These are phyloP conservation scores for Debaryomycetaceae sp. DNA, from an alignment of 1,139 yeast species.

Conservation along the genomic window DNA sequence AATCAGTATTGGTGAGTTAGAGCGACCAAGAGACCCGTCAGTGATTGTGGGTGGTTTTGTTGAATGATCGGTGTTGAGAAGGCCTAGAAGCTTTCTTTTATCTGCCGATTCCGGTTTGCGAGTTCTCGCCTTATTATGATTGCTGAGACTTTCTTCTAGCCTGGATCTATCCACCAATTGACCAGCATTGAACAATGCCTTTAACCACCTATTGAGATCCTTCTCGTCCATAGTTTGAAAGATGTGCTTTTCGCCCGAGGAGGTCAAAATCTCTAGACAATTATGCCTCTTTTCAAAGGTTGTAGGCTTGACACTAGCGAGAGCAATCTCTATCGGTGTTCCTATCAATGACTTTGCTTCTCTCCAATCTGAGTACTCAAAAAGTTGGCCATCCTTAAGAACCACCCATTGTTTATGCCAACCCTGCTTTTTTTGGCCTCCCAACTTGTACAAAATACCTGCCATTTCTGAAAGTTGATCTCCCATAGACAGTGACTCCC, in stretches of 20 bases:
- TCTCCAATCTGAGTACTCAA: constrained; percentile 82
- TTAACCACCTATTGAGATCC: constrained; percentile 71
- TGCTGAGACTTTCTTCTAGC: constrained; percentile 10
- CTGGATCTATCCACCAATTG: constrained; percentile 32
- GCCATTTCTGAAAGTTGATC: constrained; percentile 33
- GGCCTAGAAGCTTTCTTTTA: constrained; percentile 8
- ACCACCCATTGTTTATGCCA: constrained; percentile 95
- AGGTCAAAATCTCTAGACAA: constrained; percentile 78
- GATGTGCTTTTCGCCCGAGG: constrained; percentile 62
- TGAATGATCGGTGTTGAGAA: constrained; percentile 8
- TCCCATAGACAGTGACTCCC: constrained; percentile 5
- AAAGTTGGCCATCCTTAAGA: constrained; percentile 59
- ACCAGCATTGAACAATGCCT: constrained; percentile 52
- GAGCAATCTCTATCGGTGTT: constrained; percentile 69
- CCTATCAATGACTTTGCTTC: constrained; percentile 62
- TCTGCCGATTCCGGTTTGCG: constrained; percentile 5
- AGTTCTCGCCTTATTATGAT: not conserved
- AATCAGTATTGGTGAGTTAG: constrained; percentile 35
- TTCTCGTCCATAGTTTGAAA: constrained; percentile 74
- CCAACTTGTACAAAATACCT: constrained; percentile 65
- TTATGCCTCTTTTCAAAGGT: constrained; percentile 45
- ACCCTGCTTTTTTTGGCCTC: constrained; percentile 72
- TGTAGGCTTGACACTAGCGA: constrained; percentile 61
- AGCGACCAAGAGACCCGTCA: constrained; percentile 16
- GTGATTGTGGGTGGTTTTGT: constrained; percentile 11